A percentile compares a stretch with the other conserved stretches of the same genome.
These are phyloP conservation scores for Paramecium octaurelia DNA, from an alignment of 73 alveolate genomes.

Conservation along the genomic window DNA sequence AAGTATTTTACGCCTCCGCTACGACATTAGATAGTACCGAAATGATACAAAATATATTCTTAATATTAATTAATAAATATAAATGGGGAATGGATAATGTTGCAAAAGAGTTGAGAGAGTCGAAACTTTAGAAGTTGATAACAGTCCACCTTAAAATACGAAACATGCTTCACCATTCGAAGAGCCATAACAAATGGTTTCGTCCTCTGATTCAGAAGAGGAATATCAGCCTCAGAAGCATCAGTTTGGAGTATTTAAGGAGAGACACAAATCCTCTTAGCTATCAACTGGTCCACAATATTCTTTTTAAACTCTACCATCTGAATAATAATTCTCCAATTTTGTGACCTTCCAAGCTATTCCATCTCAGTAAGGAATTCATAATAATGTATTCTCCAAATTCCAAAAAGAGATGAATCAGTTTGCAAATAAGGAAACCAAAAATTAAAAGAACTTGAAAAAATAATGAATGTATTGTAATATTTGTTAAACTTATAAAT, in stretches of 20 bases:
- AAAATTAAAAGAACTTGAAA: neutral
- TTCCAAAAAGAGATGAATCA: conserved; percentile 18
- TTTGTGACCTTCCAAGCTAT: conserved; percentile 28
- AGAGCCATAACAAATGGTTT: neutral
- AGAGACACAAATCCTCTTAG: neutral
- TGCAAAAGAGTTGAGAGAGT: neutral
- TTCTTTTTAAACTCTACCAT: conserved; percentile 7
- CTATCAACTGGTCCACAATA: neutral
- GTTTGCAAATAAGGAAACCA: neutral
- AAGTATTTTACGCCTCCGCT: neutral
- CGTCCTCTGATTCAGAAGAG: conserved; percentile 22
- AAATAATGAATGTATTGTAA: neutral
- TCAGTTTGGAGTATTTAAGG: neutral
- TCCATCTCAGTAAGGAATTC: neutral
- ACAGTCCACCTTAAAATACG: neutral
- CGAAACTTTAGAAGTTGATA: conserved; percentile 1
- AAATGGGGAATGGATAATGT: conserved; percentile 45
- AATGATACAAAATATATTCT: neutral
- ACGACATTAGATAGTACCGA: neutral
- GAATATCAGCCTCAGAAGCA: neutral
- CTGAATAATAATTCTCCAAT: conserved; percentile 36
- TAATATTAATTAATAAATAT: neutral
- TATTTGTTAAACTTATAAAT: neutral
- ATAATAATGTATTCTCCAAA: neutral
- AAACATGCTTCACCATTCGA: neutral